Evolutionary conservation across 2,329 filamentous ascomycete genomes (phyloP).

Genomic region (Xylaria sp.): DNA sequence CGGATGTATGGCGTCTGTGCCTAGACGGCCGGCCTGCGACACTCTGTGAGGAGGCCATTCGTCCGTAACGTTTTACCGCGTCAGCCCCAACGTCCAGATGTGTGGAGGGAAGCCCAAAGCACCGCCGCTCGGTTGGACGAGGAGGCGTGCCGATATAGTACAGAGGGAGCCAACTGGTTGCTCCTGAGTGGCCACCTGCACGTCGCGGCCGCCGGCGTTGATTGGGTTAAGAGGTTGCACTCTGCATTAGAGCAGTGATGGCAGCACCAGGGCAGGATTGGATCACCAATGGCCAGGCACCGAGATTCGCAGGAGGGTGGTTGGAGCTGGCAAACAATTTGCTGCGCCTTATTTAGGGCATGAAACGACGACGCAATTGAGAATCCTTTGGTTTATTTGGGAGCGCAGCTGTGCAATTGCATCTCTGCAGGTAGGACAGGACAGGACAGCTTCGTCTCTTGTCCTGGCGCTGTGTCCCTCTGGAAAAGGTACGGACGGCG

Average conservation of each 20-base stretch:
- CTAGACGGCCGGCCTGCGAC: conserved; percentile 45
- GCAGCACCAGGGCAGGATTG: conserved; percentile 45
- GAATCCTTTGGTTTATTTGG: not conserved
- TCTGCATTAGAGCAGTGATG: conserved; percentile 48
- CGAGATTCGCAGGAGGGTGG: conserved; percentile 41
- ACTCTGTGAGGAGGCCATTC: conserved; percentile 49
- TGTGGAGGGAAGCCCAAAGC: conserved; percentile 41
- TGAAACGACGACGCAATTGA: conserved; percentile 17
- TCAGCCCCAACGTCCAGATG: conserved; percentile 46
- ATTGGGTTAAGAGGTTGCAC: conserved; percentile 46
- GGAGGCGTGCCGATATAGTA: conserved; percentile 44
- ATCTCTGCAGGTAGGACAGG: not conserved
- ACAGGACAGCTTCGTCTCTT: conserved; percentile 7
- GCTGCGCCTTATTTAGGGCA: conserved; percentile 17
- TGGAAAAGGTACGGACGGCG: not conserved
- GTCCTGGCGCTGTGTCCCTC: not conserved
- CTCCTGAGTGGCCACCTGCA: conserved; percentile 49
- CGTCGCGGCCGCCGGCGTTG: conserved; percentile 42
- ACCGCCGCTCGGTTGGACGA: conserved; percentile 45
- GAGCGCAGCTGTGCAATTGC: not conserved
- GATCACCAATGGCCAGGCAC: conserved; percentile 43
- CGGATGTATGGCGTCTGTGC: conserved; percentile 45
- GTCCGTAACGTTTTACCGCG: conserved; percentile 40
- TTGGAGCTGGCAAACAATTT: conserved; percentile 39
- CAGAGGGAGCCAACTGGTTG: conserved; percentile 49